Conservation (phyloP, 495 filamentous ascomycete species). For the Penicillium canariense region DNA sequence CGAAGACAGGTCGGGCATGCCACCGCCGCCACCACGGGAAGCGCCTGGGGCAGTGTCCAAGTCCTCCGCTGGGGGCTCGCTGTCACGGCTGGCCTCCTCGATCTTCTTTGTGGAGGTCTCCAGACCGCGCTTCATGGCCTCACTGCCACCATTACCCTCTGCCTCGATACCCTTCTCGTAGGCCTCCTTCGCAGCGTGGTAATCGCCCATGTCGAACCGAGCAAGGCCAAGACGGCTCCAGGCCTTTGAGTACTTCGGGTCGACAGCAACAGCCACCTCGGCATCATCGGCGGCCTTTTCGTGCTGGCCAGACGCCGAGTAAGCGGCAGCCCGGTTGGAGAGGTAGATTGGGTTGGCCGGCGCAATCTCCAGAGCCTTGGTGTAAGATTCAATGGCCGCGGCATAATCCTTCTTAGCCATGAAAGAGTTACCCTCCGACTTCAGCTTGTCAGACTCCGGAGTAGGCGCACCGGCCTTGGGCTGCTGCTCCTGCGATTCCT, state of each 20-base stretch:
- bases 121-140: constrained; percentile 85
- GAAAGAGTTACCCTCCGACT: constrained; percentile 87
- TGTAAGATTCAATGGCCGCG: constrained; percentile 79
- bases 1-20: constrained; percentile 74
- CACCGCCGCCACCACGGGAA: constrained; percentile 58
- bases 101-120: constrained; percentile 85
- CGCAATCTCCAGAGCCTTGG: constrained; percentile 72
- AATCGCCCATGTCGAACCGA: constrained; percentile 84
- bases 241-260: constrained; percentile 93
- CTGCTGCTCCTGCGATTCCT: constrained; percentile 25
- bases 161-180: constrained; percentile 90
- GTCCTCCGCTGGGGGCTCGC: constrained; percentile 50
- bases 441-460: constrained; percentile 78
- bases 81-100: constrained; percentile 60
- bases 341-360: constrained; percentile 94
- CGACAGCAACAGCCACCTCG: constrained; percentile 77
- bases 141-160: constrained; percentile 84
- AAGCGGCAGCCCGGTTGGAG: constrained; percentile 92
- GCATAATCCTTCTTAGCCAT: constrained; percentile 90
- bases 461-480: constrained; percentile 40
- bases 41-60: constrained; percentile 46
- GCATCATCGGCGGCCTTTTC: constrained; percentile 79
- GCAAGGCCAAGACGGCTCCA: constrained; percentile 92
- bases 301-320: constrained; percentile 77
- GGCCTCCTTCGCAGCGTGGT: constrained; percentile 88